Percentiles rank a stretch among this genome's conserved stretches.
These are phyloP conservation scores for Penicillium atrosanguineum DNA, from an alignment of 495 filamentous ascomycete species.

Conservation along the genomic window DNA sequence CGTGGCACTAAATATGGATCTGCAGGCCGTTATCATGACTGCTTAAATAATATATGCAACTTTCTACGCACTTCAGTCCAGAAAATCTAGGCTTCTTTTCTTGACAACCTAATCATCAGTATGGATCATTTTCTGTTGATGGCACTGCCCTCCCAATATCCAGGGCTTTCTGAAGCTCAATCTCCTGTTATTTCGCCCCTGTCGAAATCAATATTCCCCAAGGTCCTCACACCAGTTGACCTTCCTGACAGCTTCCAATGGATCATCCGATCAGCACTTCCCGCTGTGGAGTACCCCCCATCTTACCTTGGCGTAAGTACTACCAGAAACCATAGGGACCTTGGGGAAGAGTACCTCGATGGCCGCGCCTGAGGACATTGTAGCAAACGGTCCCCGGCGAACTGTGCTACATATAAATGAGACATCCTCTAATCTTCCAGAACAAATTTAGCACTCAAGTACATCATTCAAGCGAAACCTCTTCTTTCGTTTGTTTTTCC, in stretches of 20 bases:
- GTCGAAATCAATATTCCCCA: constrained; percentile 6
- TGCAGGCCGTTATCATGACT: background rate
- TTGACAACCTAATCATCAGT: background rate
- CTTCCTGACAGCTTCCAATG: background rate
- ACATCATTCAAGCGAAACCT: background rate
- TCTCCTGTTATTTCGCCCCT: background rate
- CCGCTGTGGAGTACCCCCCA: constrained; percentile 1
- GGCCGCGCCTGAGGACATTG: constrained; percentile 24
- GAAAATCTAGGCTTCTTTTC: no score
- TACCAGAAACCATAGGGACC: constrained; percentile 27
- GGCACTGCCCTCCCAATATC: no score
- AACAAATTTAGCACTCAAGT: background rate
- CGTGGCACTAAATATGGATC: background rate
- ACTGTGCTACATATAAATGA: background rate
- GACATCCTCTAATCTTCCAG: background rate
- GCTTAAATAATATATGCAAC: no score
- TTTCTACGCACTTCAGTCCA: no score
- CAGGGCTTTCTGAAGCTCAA: background rate
- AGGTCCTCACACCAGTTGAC: constrained; percentile 21
- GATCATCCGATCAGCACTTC: constrained; percentile 1
- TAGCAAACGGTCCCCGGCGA: background rate
- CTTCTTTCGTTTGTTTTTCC: background rate
- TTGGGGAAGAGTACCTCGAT: constrained; percentile 41
- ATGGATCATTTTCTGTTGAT: background rate
- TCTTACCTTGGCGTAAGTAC: background rate